Evolutionary conservation across 345 rosid genomes (phyloP).

Genomic region (Bretschneidera sinensis): DNA sequence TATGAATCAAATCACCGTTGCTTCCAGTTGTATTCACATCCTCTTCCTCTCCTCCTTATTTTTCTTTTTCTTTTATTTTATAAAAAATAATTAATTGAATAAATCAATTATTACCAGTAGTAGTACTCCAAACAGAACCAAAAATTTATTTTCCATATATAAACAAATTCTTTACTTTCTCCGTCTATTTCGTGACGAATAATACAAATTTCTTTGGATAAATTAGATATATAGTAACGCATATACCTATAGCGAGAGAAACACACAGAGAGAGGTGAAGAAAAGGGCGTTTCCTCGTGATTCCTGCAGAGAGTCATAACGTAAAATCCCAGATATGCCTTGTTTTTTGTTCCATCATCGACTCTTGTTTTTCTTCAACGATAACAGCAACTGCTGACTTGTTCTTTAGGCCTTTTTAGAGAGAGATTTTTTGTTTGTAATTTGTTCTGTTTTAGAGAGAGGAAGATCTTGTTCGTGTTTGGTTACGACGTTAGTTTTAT

Average conservation of each 20-base stretch:
- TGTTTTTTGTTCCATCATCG: neutral
- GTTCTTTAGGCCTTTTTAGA: conserved; percentile 1
- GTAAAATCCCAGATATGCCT: conserved; percentile 38
- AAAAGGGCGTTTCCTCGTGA: conserved; percentile 34
- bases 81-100: no score
- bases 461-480: no score
- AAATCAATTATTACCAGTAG: no score
- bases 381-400: neutral
- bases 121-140: no score
- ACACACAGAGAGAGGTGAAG: conserved; percentile 4
- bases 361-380: neutral
- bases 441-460: no score
- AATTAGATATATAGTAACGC: conserved; percentile 14
- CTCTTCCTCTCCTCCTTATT: conserved; percentile 19
- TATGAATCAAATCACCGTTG: conserved; percentile 33
- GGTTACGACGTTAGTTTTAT: neutral
- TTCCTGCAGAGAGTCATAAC: conserved; percentile 29
- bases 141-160: no score
- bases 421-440: no score
- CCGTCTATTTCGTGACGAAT: no score
- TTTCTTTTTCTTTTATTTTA: conserved; percentile 4
- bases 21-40: conserved; percentile 74
- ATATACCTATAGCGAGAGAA: conserved; percentile 14
- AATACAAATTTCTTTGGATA: no score
- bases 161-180: conserved; percentile 36